Conservation (phyloP, 495 filamentous ascomycete species). For the Astrocystis sublimbata region DNA sequence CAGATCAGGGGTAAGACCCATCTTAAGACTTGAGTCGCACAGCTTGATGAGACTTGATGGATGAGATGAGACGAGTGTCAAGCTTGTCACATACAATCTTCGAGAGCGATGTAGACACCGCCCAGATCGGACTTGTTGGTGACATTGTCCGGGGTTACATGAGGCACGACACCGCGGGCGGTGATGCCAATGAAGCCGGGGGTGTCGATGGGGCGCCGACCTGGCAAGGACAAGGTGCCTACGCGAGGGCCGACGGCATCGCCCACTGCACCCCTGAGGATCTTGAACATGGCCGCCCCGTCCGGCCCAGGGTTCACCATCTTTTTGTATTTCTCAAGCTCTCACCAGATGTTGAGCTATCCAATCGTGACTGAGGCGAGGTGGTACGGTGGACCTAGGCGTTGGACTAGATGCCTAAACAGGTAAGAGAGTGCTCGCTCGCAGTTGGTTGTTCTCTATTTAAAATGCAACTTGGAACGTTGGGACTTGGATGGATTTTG, state of each 20-base stretch:
- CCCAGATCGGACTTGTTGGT: constrained; percentile 60
- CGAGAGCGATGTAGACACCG: constrained; percentile 78
- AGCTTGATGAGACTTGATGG: not conserved
- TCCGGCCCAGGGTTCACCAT: constrained; percentile 18
- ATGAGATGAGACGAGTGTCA: not conserved
- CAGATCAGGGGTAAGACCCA: constrained; percentile 5
- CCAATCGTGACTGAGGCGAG: not conserved
- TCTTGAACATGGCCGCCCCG: constrained; percentile 37
- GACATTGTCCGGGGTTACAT: constrained; percentile 84
- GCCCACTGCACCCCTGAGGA: constrained; percentile 37
- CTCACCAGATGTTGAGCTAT: not conserved
- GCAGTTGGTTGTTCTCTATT: no score
- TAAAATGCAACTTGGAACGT: no score
- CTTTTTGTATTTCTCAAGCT: no score
- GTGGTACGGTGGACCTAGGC: constrained; percentile 1
- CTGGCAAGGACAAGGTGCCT: constrained; percentile 62
- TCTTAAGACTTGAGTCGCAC: no score
- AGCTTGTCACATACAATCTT: constrained; percentile 75
- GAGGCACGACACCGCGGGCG: constrained; percentile 81
- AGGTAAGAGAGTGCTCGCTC: no score
- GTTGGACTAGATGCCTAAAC: not conserved
- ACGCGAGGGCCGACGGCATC: constrained; percentile 50
- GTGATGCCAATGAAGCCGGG: constrained; percentile 78
- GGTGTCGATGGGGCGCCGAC: constrained; percentile 65
- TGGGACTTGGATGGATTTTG: no score